phyloP scores from a whole-genome alignment of 805 yeast species.

The Phaffomyces thermotolerans region DNA sequence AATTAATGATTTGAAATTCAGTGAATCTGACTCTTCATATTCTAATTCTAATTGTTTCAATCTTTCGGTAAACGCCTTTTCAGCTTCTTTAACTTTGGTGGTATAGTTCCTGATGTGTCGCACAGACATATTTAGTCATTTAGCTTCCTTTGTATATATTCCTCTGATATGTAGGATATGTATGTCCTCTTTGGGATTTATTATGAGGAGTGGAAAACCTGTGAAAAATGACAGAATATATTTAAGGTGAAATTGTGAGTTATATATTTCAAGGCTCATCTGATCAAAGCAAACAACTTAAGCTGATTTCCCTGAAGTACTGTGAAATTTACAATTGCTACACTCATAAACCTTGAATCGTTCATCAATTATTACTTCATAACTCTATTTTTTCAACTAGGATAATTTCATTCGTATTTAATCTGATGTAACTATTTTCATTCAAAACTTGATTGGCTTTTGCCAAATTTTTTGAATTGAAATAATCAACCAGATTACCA shows the following conservation, averaged over 20 bases:
- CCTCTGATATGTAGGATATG: too few species aligned
- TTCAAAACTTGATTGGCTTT: conserved; percentile 12
- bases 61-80: conserved; percentile 21
- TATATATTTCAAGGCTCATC: too few species aligned
- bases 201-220: too few species aligned
- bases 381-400: conserved; percentile 14
- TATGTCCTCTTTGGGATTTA: too few species aligned
- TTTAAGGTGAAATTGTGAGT: too few species aligned
- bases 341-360: background rate
- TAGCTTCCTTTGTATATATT: too few species aligned
- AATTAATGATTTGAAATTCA: conserved; percentile 18
- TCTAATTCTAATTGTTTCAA: conserved; percentile 22
- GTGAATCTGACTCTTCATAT: conserved; percentile 19
- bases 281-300: too few species aligned
- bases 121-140: background rate
- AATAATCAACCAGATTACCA: background rate
- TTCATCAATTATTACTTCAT: background rate
- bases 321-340: background rate
- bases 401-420: conserved; percentile 12
- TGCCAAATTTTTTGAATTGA: conserved; percentile 9
- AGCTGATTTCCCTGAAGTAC: too few species aligned
- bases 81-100: conserved; percentile 6
- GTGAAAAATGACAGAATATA: too few species aligned
- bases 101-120: conserved; percentile 2
- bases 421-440: conserved; percentile 14